A percentile compares a stretch with the other conserved stretches of the same genome.
These are phyloP conservation scores for Triadica sebifera DNA, from an alignment of 345 rosid genomes.

Conservation along the genomic window DNA sequence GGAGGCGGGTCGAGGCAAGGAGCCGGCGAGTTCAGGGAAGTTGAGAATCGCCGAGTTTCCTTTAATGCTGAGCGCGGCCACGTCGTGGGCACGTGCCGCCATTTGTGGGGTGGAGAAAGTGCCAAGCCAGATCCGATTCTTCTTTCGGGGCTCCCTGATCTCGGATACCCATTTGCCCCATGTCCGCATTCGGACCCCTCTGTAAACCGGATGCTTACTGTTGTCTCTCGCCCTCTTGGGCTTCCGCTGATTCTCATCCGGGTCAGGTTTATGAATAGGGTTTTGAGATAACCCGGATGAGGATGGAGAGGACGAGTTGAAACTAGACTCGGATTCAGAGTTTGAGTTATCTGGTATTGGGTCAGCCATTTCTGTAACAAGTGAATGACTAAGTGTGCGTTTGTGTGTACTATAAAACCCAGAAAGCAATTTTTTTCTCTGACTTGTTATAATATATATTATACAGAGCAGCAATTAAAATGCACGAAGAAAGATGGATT, in stretches of 20 bases:
- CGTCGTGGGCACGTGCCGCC: conserved; percentile 99
- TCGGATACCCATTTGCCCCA: conserved; percentile 99
- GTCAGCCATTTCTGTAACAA: conserved; percentile 6
- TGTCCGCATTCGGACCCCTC: conserved; percentile 87
- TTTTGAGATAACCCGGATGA: conserved; percentile 13
- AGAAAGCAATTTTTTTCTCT: not conserved
- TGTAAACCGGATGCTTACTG: conserved; percentile 56
- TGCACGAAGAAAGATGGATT: no score
- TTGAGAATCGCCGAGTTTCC: conserved; percentile 77
- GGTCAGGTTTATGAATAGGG: conserved; percentile 7
- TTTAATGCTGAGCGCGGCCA: conserved; percentile 81
- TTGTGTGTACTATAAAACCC: not conserved
- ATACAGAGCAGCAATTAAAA: no score
- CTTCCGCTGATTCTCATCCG: conserved; percentile 1
- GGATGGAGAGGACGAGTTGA: conserved; percentile 15
- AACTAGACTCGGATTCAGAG: conserved; percentile 16
- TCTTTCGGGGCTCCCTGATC: conserved; percentile 94
- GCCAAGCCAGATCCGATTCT: conserved; percentile 94
- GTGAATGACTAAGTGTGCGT: no score
- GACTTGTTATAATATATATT: no score
- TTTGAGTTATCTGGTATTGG: not conserved
- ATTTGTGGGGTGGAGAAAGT: conserved; percentile 85
- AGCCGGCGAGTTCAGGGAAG: conserved; percentile 72
- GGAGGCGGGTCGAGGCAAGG: conserved; percentile 77
- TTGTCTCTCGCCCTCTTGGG: conserved; percentile 7